phyloP scores from a whole-genome alignment of 2,329 filamentous ascomycete genomes.

The Pestalotiopsis sp. region DNA sequence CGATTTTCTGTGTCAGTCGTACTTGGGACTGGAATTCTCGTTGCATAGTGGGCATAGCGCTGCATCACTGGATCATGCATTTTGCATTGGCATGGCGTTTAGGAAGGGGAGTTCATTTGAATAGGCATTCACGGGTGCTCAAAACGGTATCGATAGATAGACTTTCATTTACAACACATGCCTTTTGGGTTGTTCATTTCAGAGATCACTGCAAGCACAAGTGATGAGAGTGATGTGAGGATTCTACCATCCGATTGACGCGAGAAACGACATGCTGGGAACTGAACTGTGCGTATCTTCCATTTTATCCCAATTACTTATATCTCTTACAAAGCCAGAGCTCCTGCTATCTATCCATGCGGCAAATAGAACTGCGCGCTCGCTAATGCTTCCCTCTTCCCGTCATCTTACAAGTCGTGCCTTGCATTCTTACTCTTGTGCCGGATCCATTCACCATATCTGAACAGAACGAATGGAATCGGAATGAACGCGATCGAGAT shows the following conservation, averaged over 20 bases:
- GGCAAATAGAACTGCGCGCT: not conserved
- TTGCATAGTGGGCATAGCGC: not conserved
- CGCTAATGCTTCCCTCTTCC: not conserved
- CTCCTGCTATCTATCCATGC: too few species aligned
- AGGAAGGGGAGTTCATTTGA: not conserved
- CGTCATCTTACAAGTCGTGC: constrained; percentile 21
- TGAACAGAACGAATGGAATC: constrained; percentile 25
- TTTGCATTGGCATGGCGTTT: constrained; percentile 29
- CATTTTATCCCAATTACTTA: too few species aligned
- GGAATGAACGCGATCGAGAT: constrained; percentile 26
- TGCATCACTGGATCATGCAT: constrained; percentile 1
- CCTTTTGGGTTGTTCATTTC: not conserved
- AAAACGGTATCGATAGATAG: not conserved
- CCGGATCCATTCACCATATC: constrained; percentile 21
- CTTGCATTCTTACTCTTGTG: constrained; percentile 25
- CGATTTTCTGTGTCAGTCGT: not conserved
- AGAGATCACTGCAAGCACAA: not conserved
- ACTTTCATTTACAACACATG: not conserved
- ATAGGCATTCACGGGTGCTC: not conserved
- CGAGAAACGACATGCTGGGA: too few species aligned
- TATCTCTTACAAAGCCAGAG: too few species aligned
- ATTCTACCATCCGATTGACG: too few species aligned
- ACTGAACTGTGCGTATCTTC: too few species aligned
- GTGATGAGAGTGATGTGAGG: not conserved
- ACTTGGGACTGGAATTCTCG: not conserved